Evolutionary conservation across 352 stramenopile genomes (phyloP), one percentile per base, ranked within the genome.

Genomic region (Hyphochytrium catenoides): DNA sequence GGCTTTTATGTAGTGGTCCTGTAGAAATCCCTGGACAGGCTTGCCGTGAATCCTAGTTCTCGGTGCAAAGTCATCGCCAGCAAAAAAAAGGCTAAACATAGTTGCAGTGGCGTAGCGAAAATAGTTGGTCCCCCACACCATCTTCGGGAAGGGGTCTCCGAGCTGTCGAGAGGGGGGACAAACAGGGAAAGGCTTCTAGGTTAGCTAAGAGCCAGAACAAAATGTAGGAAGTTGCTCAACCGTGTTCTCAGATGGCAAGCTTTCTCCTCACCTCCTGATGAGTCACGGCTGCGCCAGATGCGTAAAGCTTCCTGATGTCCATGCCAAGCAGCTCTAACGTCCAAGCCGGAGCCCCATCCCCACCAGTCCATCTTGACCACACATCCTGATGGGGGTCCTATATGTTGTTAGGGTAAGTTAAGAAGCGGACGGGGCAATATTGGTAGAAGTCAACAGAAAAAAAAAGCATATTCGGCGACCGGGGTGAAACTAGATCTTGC

Each of bases 111-210:
- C 74, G 39, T 84, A 64, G 33, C 86, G 86, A 44, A 78, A 82
- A 50, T 88, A 84, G 39, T 90, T 90, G 27, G 73, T 81, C 3
- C 66, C 70, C 76, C 76, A 91, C 41, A 84, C 76, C 76, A 90
- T 91, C 43, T 79, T 82, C 12, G 72, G 73, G 37, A 67, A 76
- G n/a, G n/a, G n/a, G n/a, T n/a, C n/a, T n/a, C n/a, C n/a, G n/a
- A n/a, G n/a, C 31, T 26, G 32, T 35, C 8, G 8, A 27, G 41
- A 33, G 46, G 5, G 23, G 23, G 9, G 45, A 26, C 18, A 24
- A 24, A 22, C 30, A 37, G 7, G n/a, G n/a, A n/a, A n/a, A n/a
- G n/a, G n/a, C n/a, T n/a, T n/a, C n/a, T n/a, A n/a, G n/a, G n/a
- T n/a, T n/a, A n/a, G n/a, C n/a, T n/a, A n/a, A n/a, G n/a, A n/a